Evolutionary conservation across 1,284 basidiomycete genomes (phyloP).

Genomic region (Ganoderma meredithae): DNA sequence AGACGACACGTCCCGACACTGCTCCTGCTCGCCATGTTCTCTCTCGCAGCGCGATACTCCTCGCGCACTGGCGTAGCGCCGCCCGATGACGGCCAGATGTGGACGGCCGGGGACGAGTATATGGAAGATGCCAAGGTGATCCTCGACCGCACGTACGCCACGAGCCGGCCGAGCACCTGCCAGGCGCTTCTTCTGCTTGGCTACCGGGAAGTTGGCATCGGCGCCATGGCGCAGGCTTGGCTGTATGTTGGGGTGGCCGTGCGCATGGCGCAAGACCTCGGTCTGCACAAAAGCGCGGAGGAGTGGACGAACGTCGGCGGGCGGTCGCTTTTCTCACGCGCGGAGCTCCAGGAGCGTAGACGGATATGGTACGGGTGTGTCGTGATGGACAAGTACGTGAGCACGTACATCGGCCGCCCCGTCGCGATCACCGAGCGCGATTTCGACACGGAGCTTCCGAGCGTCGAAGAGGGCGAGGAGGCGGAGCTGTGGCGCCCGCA

Average conservation of each 20-base stretch:
- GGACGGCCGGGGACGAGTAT: conserved; percentile 82
- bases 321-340: conserved; percentile 64
- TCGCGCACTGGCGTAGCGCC: conserved; percentile 42
- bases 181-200: conserved; percentile 83
- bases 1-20: conserved; percentile 65
- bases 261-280: conserved; percentile 87
- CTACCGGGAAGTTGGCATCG: conserved; percentile 86
- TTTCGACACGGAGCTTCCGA: conserved; percentile 79
- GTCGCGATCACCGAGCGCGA: conserved; percentile 82
- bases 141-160: conserved; percentile 72
- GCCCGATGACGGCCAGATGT: conserved; percentile 70
- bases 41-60: conserved; percentile 78
- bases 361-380: conserved; percentile 86
- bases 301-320: conserved; percentile 72
- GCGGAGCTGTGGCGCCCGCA: conserved; percentile 61
- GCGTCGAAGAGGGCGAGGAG: conserved; percentile 75
- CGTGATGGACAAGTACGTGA: conserved; percentile 83
- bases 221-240: conserved; percentile 89
- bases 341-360: conserved; percentile 77
- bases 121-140: conserved; percentile 73
- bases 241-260: conserved; percentile 82
- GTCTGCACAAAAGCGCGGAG: conserved; percentile 84
- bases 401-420: conserved; percentile 82
- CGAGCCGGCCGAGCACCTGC: conserved; percentile 70
- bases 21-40: conserved; percentile 79